Percentiles rank a stretch among this genome's conserved stretches.
Conservation (phyloP, 2,329 filamentous ascomycete species). For the Penicillium concentricum region DNA sequence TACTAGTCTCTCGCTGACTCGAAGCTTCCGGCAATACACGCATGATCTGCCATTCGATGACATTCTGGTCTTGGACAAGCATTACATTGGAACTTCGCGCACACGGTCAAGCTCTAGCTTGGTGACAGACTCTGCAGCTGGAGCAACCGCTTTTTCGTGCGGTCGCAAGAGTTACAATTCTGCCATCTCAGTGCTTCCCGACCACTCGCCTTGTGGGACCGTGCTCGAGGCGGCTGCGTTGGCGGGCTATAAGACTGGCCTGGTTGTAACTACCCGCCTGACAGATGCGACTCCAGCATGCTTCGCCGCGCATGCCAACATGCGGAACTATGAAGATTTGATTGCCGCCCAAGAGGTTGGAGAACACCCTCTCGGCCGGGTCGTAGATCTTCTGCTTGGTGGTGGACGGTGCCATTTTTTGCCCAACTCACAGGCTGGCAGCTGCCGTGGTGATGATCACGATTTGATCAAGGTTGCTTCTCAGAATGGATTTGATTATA, state of each 20-base stretch:
- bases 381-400: conserved; percentile 89
- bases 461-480: conserved; percentile 73
- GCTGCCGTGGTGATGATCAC: conserved; percentile 76
- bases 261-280: conserved; percentile 92
- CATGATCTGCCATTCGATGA: conserved; percentile 72
- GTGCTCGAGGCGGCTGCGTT: conserved; percentile 90
- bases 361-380: conserved; percentile 77
- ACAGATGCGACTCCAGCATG: conserved; percentile 96
- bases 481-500: conserved; percentile 77
- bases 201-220: conserved; percentile 84
- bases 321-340: conserved; percentile 77
- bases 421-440: conserved; percentile 74
- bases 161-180: conserved; percentile 94
- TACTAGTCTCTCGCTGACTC: conserved; percentile 80
- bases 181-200: conserved; percentile 84
- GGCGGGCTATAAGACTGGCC: conserved; percentile 85
- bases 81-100: conserved; percentile 85
- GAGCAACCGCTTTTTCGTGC: conserved; percentile 93
- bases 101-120: conserved; percentile 81
- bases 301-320: conserved; percentile 84
- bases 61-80: conserved; percentile 75
- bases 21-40: conserved; percentile 78
- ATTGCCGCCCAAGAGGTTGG: conserved; percentile 93
- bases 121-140: conserved; percentile 94
- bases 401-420: conserved; percentile 93